Evolutionary conservation across 805 yeast genomes (phyloP), one percentile per base, ranked within the genome.

Genomic region (Candida arabinofermentans): DNA sequence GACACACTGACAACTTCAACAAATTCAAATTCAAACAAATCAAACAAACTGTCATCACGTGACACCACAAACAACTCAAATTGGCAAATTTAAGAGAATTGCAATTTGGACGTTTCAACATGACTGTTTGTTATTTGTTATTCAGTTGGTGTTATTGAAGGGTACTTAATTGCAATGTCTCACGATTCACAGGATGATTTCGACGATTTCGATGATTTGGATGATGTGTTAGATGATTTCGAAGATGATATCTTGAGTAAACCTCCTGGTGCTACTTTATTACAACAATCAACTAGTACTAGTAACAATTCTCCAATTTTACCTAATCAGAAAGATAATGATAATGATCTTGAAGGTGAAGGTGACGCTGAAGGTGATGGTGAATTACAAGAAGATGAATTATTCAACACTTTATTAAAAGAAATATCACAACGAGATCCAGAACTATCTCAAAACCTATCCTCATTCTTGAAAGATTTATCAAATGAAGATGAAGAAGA

Each of bases 181-280:
- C 13, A 7, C 13, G 14, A 9, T 29, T 29, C 14, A 23, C 24
- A 23, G 24, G 24, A 7, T 23, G 9, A 23, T 23, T 23, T 23
- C 43, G 95, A 58, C 54, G 93, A 86, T 48, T 73, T 86, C 47
- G 95, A 61, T 54, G 95, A 86, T 51, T 72, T 86, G 47, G 95
- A 86, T 51, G 96, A 87, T 54, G 70, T 87, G 45, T 69, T 91
- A 39, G 96, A 89, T 56, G 96, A 89, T 48, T 85, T 85, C 58
- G 86, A 83, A 32, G 86, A 81, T 46, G 86, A 80, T 43, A 72
- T 82, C 1, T 66, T 84, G 42, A 74, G 74, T 44, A 71, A 77
- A 49, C 81, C 83, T 2, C 85, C 83, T 1, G 85, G 81, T 3
- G 65, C 74, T 0, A 66, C 58, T 3, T 22, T 57, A 43, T 23